phyloP scores from a whole-genome alignment of 2,329 filamentous ascomycete species.

The Aspergillus spinulosporus region DNA sequence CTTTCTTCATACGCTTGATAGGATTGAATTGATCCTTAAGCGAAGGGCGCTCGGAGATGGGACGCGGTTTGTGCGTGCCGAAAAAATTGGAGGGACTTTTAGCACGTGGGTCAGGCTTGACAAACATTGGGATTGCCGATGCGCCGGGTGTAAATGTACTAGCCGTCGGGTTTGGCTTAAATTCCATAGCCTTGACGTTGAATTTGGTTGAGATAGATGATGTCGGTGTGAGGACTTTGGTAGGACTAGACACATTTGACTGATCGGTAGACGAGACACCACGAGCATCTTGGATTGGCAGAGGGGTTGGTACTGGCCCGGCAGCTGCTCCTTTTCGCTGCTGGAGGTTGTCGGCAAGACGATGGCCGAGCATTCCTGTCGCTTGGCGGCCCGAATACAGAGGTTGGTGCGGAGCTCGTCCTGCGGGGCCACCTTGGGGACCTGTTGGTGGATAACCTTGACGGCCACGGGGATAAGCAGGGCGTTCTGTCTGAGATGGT shows the following conservation, averaged over 20 bases:
- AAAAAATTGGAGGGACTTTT: conserved; percentile 57
- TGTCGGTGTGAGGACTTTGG: conserved; percentile 53
- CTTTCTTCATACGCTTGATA: conserved; percentile 70
- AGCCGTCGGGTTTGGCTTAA: conserved; percentile 80
- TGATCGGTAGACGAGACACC: conserved; percentile 65
- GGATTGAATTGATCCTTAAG: conserved; percentile 61
- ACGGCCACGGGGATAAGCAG: conserved; percentile 50
- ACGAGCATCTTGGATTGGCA: conserved; percentile 66
- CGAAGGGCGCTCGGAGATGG: conserved; percentile 56
- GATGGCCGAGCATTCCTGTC: conserved; percentile 51
- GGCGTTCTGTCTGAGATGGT: conserved; percentile 46
- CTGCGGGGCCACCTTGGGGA: conserved; percentile 44
- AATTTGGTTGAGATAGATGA: conserved; percentile 57
- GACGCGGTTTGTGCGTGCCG: conserved; percentile 70
- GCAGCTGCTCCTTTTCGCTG: conserved; percentile 50
- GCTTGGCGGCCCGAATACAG: conserved; percentile 44
- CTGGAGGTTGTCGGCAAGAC: conserved; percentile 54
- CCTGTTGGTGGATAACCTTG: conserved; percentile 49
- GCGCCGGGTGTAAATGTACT: conserved; percentile 72
- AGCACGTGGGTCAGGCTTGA: conserved; percentile 53
- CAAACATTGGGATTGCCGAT: conserved; percentile 66
- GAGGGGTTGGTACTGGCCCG: conserved; percentile 52
- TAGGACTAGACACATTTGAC: conserved; percentile 47
- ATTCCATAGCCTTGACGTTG: conserved; percentile 69
- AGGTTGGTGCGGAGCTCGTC: conserved; percentile 46